Base-by-base conservation (phyloP, 106 monocot species). In the Gastrodia elata region DNA sequence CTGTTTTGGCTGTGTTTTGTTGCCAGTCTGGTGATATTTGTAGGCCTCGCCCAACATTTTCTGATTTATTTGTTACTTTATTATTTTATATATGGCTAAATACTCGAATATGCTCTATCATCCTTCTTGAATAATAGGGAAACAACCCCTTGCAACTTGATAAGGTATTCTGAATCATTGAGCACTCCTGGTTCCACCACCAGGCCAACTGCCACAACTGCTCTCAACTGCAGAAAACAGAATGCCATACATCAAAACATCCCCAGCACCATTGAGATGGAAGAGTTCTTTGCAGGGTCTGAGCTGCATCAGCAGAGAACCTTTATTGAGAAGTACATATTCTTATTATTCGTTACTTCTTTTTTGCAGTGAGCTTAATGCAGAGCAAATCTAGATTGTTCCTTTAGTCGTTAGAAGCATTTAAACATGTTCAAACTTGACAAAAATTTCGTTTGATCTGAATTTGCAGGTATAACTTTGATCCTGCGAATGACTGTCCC, bases 141-240 rank as follows among this genome's bases (percentile, higher is more conserved):
- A 76, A 84, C 87, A 4, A 94, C 94, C 6, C 90, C 94, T 27
- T 88, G 94, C 82, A 88, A 84, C 75, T 70, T 82, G 68, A 87
- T 84, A 71, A 82, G 80, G 82, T 77, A 75, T 71, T 78, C 84
- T 8, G 90, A 88, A 48, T 56, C 24, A n/a, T 68, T 78, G 26
- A 64, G 71, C 5, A 90, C 89, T 11, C 89, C 89, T 14, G 76
- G 94, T 41, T 94, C 94, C 48, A 82, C 87, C 52, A 90, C 83
- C 22, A 76, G 79, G 56, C 64, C 82, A 38, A 75, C 73, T 28
- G 71, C 26, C 44, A 43, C 80, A 28, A 61, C 80, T 27, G 65
- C 68, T 11, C 18, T 68, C 16, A 79, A 77, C 71, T 37, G 65
- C 73, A 72, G 81, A 68, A 49, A 52, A 36, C 73, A 69, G 22